Conservation (phyloP, 2,329 filamentous ascomycete genomes). For the Nothopassalora personata region DNA sequence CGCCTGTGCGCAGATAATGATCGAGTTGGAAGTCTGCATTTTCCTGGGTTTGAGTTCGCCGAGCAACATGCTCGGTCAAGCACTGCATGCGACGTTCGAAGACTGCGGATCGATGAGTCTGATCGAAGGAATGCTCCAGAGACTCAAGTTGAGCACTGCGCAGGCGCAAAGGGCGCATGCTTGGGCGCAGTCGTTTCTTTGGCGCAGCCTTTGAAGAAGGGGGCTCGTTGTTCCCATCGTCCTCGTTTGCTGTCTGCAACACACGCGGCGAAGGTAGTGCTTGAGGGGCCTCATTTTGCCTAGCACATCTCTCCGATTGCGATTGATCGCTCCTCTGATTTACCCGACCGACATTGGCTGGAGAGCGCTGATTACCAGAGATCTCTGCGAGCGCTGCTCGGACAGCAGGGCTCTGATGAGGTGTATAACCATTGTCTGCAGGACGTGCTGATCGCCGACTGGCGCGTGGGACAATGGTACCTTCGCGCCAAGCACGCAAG, state of each 20-base stretch:
- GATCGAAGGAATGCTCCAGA: conserved; percentile 36
- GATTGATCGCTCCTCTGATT: background rate
- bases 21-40: conserved; percentile 29
- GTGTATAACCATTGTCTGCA: background rate
- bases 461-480: conserved; percentile 26
- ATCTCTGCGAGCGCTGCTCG: background rate
- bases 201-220: background rate
- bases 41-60: conserved; percentile 7
- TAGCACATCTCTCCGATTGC: background rate
- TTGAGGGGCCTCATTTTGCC: background rate
- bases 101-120: conserved; percentile 32
- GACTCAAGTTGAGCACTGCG: conserved; percentile 41
- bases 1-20: conserved; percentile 14
- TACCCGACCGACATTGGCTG: background rate
- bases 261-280: background rate
- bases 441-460: background rate
- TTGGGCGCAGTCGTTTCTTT: background rate
- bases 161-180: conserved; percentile 1
- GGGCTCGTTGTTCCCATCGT: background rate
- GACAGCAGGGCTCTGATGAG: background rate
- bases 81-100: conserved; percentile 33
- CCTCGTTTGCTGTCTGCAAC: background rate
- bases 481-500: conserved; percentile 49
- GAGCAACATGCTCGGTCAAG: conserved; percentile 25
- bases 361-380: background rate